Evolutionary conservation across 2,329 filamentous ascomycete genomes (phyloP).

Genomic region (Eutypa lata): DNA sequence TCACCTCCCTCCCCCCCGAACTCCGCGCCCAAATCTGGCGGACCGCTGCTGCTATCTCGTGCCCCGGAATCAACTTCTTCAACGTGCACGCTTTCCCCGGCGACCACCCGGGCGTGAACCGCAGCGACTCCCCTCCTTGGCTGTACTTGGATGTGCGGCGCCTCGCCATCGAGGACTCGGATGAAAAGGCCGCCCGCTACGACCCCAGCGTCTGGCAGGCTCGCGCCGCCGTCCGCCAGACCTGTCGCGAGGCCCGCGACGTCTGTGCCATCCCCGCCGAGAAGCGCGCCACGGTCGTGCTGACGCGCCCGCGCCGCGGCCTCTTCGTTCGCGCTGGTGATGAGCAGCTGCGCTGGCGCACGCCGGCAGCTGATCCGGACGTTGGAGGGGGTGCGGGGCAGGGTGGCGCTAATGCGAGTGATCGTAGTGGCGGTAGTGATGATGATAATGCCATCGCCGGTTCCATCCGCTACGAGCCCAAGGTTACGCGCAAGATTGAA

Average conservation of each 20-base stretch:
- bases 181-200: conserved; percentile 22
- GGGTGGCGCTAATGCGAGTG: no score
- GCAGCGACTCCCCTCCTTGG: conserved; percentile 25
- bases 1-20: conserved; percentile 25
- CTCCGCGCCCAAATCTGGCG: conserved; percentile 27
- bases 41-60: conserved; percentile 20
- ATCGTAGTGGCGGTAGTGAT: background rate
- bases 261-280: conserved; percentile 17
- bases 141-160: conserved; percentile 29
- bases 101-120: conserved; percentile 24
- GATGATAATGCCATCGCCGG: background rate
- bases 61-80: conserved; percentile 28
- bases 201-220: conserved; percentile 30
- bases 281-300: conserved; percentile 15
- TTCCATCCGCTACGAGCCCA: conserved; percentile 8
- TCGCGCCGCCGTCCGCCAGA: conserved; percentile 15
- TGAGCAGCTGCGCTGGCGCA: conserved; percentile 17
- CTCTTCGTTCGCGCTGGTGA: conserved; percentile 27
- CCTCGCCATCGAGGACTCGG: conserved; percentile 21
- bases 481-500: conserved; percentile 17
- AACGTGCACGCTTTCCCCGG: conserved; percentile 31
- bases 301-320: conserved; percentile 25
- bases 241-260: conserved; percentile 26
- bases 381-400: no score
- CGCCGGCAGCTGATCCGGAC: conserved; percentile 8